Conservation (phyloP, 2,329 filamentous ascomycete species). For the Lithohypha guttulata region DNA sequence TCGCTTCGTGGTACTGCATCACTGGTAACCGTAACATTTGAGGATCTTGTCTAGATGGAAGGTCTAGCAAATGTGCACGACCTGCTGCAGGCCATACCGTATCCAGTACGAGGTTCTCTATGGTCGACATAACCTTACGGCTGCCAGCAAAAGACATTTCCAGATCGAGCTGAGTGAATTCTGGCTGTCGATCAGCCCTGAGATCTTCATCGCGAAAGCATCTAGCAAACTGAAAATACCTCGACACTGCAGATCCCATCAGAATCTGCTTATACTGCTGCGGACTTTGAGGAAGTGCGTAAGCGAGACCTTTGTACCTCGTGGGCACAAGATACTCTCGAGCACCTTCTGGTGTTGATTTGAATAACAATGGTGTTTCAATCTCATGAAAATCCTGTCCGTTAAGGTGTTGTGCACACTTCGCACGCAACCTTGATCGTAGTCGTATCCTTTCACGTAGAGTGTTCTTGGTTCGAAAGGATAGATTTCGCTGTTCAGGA, state of each 20-base stretch:
- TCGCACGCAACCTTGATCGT: slow-evolving; percentile 50
- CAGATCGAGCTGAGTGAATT: slow-evolving; percentile 93
- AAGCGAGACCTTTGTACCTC: slow-evolving; percentile 61
- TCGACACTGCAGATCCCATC: slow-evolving; percentile 75
- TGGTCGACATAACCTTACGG: slow-evolving; percentile 54
- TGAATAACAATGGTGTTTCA: slow-evolving; percentile 91
- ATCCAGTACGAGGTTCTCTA: slow-evolving; percentile 28
- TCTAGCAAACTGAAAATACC: slow-evolving; percentile 84
- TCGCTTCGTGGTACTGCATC: slow-evolving; percentile 60
- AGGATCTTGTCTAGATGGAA: slow-evolving; percentile 12
- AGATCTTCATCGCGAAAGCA: slow-evolving; percentile 95
- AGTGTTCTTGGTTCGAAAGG: slow-evolving; percentile 63
- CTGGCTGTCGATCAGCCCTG: slow-evolving; percentile 83
- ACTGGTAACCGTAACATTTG: slow-evolving; percentile 11
- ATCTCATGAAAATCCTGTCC: slow-evolving; percentile 60
- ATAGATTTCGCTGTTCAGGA: slow-evolving; percentile 66
- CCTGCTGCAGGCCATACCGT: slow-evolving; percentile 13
- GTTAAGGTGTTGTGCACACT: slow-evolving; percentile 45
- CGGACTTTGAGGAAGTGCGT: slow-evolving; percentile 88
- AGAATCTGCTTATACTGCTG: slow-evolving; percentile 98
- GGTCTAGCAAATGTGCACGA: slow-evolving; percentile 10
- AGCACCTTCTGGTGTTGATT: slow-evolving; percentile 91
- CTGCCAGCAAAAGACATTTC: slow-evolving; percentile 81
- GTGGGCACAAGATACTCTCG: slow-evolving; percentile 91
- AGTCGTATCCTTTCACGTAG: slow-evolving; percentile 60